Evolutionary conservation across 352 stramenopile species (phyloP).

Genomic region (Phytopythium vexans): DNA sequence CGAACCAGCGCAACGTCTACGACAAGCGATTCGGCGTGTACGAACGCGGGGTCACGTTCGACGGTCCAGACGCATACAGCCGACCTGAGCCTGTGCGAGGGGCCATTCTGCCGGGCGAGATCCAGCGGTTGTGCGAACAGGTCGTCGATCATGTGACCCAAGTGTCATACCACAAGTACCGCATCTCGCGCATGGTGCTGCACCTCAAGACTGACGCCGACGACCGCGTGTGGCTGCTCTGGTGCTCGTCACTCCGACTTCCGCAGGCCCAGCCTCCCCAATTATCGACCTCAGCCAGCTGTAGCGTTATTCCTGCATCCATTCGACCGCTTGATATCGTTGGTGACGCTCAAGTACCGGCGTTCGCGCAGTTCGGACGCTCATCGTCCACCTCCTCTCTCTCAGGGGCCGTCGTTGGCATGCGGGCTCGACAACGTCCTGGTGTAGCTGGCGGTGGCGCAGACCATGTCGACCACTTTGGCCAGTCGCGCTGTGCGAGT

Average conservation of each 20-base stretch:
- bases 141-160: conserved; percentile 92
- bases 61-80: conserved; percentile 89
- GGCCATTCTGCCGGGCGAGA: conserved; percentile 83
- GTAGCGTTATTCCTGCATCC: too few species aligned
- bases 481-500: conserved; percentile 73
- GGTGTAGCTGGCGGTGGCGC: neutral
- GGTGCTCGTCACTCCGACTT: conserved; percentile 91
- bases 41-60: conserved; percentile 93
- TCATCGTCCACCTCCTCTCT: neutral
- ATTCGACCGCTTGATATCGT: conserved; percentile 61
- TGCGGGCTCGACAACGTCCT: neutral
- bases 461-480: conserved; percentile 5
- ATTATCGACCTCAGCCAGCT: neutral
- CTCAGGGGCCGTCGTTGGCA: neutral
- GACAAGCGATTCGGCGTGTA: conserved; percentile 92
- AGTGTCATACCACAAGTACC: conserved; percentile 89
- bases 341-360: conserved; percentile 60
- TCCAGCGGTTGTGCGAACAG: conserved; percentile 91
- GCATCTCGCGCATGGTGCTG: conserved; percentile 92
- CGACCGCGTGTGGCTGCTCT: conserved; percentile 94
- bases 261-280: too few species aligned
- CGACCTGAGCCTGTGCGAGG: conserved; percentile 87
- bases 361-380: conserved; percentile 31
- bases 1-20: conserved; percentile 89
- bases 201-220: conserved; percentile 95